Evolutionary conservation across 495 filamentous ascomycete genomes (phyloP), one percentile per base, ranked within the genome.

Genomic region (Cercophora sp.): DNA sequence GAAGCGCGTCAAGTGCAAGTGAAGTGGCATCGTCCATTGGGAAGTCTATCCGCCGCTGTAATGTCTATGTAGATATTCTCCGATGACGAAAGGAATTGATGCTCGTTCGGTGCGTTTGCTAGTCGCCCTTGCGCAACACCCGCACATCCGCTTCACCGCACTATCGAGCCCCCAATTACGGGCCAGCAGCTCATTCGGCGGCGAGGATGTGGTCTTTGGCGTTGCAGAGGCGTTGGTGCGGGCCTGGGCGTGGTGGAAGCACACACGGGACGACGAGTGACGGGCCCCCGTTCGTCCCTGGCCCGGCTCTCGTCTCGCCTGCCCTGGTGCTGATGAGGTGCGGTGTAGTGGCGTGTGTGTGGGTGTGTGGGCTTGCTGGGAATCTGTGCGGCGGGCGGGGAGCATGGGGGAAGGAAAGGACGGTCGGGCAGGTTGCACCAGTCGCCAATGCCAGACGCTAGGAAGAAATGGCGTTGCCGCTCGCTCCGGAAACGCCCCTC

Each of bases 391-490:
- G 59, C 55, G 52, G 59, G 59, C 56, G 54, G 48, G 48, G 60
- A 31, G 62, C 62, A 62, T 57, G 62, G 62, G 42, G 40, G 29
- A 50, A 54, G 51, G 58, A 46, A 51, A 32, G 8, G 29, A 32
- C 6, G 29, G 29, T 32, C 57, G 46, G 58, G 51, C 52, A 52
- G 50, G 54, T 48, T 42, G 60, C 57, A 43, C 43, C 63, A 62
- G 42, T 53, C 51, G 53, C 52, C 49, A 48, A 46, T 46, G 39
- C 55, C 60, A 58, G 54, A 48, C 41, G 37, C 54, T 51, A 63
- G 61, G 58, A 54, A 50, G 44, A 63, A 65, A 60, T 64, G 61
- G 63, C 53, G 52, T 59, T 60, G 60, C 59, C 62, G 64, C 64
- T 65, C 51, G 44, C 57, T 67, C 64, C 59, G 61, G 62, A 62